phyloP scores from a whole-genome alignment of 2,329 filamentous ascomycete genomes.

The Fusarium abutilonis region DNA sequence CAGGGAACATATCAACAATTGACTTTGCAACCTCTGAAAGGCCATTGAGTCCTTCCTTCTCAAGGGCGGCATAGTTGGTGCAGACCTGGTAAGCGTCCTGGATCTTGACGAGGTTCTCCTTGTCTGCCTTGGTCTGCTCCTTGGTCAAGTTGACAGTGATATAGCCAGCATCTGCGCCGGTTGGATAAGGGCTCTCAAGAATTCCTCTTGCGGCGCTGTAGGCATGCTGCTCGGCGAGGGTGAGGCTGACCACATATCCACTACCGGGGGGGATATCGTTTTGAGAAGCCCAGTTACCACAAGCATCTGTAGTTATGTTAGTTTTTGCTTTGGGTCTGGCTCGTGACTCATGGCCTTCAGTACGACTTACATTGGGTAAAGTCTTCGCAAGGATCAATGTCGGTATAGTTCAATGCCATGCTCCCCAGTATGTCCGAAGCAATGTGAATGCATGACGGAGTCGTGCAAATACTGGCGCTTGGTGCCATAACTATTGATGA shows the following conservation, averaged over 20 bases:
- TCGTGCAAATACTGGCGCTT: slow-evolving; percentile 24
- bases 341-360: too few relatives aligned
- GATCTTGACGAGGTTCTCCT: slow-evolving; percentile 73
- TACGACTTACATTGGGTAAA: slow-evolving; percentile 65
- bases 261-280: slow-evolving; percentile 74
- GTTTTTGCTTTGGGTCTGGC: too few relatives aligned
- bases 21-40: slow-evolving; percentile 63
- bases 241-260: slow-evolving; percentile 30
- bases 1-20: slow-evolving; percentile 14
- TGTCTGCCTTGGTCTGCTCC: slow-evolving; percentile 57
- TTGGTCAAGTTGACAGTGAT: slow-evolving; percentile 28
- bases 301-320: slow-evolving; percentile 53
- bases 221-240: background rate
- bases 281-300: slow-evolving; percentile 71
- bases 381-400: slow-evolving; percentile 73
- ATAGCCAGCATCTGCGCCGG: slow-evolving; percentile 54
- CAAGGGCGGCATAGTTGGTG: slow-evolving; percentile 68
- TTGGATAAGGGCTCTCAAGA: slow-evolving; percentile 63
- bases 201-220: slow-evolving; percentile 36
- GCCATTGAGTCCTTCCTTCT: slow-evolving; percentile 64
- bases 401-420: slow-evolving; percentile 59
- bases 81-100: slow-evolving; percentile 72
- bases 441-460: slow-evolving; percentile 46
- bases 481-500: background rate
- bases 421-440: slow-evolving; percentile 47